These are phyloP conservation scores for Xylariaceae sp. DNA, from an alignment of 2,329 filamentous ascomycete genomes.

Conservation along the genomic window DNA sequence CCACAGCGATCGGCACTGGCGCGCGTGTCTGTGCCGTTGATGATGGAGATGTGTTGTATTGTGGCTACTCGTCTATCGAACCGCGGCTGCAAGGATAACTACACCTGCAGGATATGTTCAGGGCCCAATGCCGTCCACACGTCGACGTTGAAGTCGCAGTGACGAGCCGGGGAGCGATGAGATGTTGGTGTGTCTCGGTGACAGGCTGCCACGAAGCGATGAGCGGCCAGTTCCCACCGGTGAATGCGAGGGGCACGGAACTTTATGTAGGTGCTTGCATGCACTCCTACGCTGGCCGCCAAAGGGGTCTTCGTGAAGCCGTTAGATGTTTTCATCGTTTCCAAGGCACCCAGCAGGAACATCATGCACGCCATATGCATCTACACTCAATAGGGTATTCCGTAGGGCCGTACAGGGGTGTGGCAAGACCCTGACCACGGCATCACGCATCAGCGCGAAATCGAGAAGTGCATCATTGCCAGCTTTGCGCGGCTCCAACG, in stretches of 20 bases:
- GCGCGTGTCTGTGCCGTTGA: conserved; percentile 9
- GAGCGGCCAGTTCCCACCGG: conserved; percentile 10
- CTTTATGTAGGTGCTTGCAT: neutral
- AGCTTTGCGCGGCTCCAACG: conserved; percentile 1
- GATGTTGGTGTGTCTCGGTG: too few relatives aligned
- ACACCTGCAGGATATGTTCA: conserved; percentile 21
- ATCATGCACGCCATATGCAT: conserved; percentile 19
- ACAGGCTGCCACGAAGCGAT: conserved; percentile 10
- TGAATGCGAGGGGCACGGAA: conserved; percentile 12
- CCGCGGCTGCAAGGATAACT: conserved; percentile 24
- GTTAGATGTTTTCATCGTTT: conserved; percentile 5
- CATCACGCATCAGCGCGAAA: conserved; percentile 16
- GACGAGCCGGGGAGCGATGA: conserved; percentile 8
- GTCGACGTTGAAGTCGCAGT: conserved; percentile 17
- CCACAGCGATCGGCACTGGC: conserved; percentile 25
- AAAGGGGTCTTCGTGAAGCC: conserved; percentile 5
- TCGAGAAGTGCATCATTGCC: neutral
- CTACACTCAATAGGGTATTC: conserved; percentile 25
- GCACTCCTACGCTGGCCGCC: neutral
- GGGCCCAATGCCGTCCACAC: conserved; percentile 21
- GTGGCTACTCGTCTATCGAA: conserved; percentile 21
- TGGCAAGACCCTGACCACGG: conserved; percentile 18
- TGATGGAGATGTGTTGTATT: conserved; percentile 14
- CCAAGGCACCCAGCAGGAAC: conserved; percentile 18
- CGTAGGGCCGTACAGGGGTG: conserved; percentile 14